These are phyloP conservation scores for Suillus paluster DNA, from an alignment of 768 basidiomycete species.

Conservation along the genomic window DNA sequence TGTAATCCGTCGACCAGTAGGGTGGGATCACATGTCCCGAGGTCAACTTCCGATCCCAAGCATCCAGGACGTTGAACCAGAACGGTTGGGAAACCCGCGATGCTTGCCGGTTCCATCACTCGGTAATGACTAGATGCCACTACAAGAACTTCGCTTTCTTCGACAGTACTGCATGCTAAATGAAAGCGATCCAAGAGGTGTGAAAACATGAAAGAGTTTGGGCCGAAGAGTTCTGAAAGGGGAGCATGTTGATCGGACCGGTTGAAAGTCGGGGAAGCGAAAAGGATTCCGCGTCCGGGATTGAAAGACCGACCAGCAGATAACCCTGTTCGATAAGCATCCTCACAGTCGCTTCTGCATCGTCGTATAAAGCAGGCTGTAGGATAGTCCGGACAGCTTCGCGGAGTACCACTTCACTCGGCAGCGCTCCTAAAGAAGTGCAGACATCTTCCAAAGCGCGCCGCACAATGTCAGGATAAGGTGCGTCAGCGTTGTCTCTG, in stretches of 20 bases:
- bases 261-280: conserved; percentile 3
- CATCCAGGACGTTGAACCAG: neutral
- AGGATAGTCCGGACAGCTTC: neutral
- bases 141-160: conserved; percentile 2
- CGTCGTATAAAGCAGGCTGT: neutral
- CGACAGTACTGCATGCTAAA: neutral
- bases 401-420: neutral
- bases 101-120: conserved; percentile 5
- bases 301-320: neutral
- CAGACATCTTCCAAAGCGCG: neutral
- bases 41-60: conserved; percentile 5
- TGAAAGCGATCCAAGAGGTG: neutral
- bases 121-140: neutral
- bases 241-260: neutral
- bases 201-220: neutral
- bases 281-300: conserved; percentile 5
- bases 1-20: neutral
- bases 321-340: neutral
- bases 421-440: neutral
- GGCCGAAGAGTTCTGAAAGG: neutral
- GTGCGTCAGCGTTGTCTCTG: neutral
- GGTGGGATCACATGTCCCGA: conserved; percentile 3
- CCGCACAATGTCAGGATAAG: neutral
- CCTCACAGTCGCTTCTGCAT: neutral
- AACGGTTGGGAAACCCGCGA: neutral